These are phyloP conservation scores for Populus tremula DNA, from an alignment of 345 rosid species.

Conservation along the genomic window DNA sequence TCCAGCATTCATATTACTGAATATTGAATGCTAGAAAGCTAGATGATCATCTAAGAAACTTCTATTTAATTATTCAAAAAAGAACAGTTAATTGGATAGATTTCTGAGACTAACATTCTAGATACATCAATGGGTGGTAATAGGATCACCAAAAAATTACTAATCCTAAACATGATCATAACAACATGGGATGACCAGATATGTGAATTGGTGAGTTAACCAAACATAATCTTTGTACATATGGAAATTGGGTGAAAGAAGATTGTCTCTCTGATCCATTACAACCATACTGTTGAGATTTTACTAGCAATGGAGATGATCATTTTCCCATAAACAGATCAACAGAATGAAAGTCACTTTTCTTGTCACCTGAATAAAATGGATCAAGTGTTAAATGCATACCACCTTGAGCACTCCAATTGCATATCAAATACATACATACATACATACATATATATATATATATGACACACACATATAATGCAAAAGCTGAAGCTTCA, in stretches of 20 bases:
- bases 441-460: too few relatives aligned
- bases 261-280: not conserved
- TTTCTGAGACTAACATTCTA: not conserved
- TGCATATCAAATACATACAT: too few relatives aligned
- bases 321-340: not conserved
- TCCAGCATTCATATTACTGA: not conserved
- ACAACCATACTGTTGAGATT: not conserved
- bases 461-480: too few relatives aligned
- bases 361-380: not conserved
- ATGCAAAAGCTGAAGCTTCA: too few relatives aligned
- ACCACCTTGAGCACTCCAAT: too few relatives aligned
- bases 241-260: not conserved
- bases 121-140: not conserved
- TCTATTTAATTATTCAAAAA: not conserved
- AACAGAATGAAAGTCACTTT: not conserved
- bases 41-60: not conserved
- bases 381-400: too few relatives aligned
- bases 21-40: not conserved
- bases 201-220: not conserved
- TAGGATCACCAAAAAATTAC: not conserved
- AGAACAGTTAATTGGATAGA: not conserved
- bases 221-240: not conserved
- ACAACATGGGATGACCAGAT: not conserved
- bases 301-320: not conserved
- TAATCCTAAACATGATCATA: not conserved